Evolutionary conservation across 2,329 filamentous ascomycete genomes (phyloP), one percentile per base, ranked within the genome.

Genomic region (Chaetomiaceae sp.): DNA sequence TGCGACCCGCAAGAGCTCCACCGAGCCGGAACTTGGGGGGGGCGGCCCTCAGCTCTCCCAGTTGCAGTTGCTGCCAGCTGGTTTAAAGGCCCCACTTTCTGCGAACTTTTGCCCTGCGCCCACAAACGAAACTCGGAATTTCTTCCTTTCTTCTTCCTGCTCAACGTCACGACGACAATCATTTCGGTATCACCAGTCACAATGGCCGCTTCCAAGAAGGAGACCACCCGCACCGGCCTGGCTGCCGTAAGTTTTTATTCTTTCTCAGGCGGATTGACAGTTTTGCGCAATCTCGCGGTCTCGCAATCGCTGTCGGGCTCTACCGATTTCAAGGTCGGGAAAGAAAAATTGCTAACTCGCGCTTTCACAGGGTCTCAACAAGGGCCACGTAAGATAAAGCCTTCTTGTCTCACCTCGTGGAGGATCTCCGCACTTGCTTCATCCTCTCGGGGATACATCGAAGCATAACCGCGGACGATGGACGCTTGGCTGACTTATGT

Each of bases 361-460:
- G 8, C 4, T 29, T 55, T 55, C 45, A 16, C 52, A 59, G 57
- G 82, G 82, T 71, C 70, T 77, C 67, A 84, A 85, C 79, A 79
- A 77, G 62, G 66, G 81, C 72, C 76, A 82, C 76, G 81, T 84
- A 84, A 59, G 57, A 55, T 59, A 59, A 56, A 55, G 54, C 55
- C 54, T 49, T 47, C 41, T 43, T 74, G 77, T 85, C 82, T 85
- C 82, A 85, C 81, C 82, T 85, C 82, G 79, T 85, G 82, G 82
- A 85, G 82, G 81, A 85, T 85, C 80, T 80, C 81, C 82, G 80
- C 79, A 64, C 58, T 64, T 63, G 65, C 65, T 64, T 62, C 62
- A 63, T 66, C 63, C 62, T 66, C 48, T 45, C 38, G 45, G 51
- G 51, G 53, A 53, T 54, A 55, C 45, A 50, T 54, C 57, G 53